Base-by-base conservation (phyloP, 495 filamentous ascomycete genomes). In the Neurospora tetraspora region DNA sequence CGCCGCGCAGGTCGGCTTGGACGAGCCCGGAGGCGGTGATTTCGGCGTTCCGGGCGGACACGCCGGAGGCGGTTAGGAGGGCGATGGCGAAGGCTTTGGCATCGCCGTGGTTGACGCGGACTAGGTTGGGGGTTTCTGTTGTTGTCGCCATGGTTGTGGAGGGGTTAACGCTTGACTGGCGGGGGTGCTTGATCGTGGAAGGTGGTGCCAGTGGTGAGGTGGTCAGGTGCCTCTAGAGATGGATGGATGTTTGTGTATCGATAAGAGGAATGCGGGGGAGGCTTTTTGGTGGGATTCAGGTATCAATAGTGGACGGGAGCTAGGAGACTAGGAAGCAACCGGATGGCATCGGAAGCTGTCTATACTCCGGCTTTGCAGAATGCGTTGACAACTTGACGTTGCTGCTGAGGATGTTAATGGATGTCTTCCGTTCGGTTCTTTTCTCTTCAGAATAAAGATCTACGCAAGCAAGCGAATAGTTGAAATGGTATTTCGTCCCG, bases 1-100 rank as follows among this genome's bases (percentile, higher is more conserved):
- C 89, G 72, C 92, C 92, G 34, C 91, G 90, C 1, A 94, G 88
- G 75, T 94, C 92, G 37, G 92, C 92, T 70, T 85, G 82, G 5
- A 94, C 87, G 2, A 94, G 86, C 70, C 88, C 89, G 72, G 80
- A 76, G 37, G 91, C 87, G n/a, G 92, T 81, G 68, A 88, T 88
- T 4, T 77, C 70, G 20, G 92, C 90, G 72, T 91, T 83, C 14
- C 82, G 72, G 0, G 76, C 74, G 7, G 89, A 79, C 0, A 91
- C 89, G 10, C 88, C 87, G 76, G 92, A 89, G 53, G 77, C 88
- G 20, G 77, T 76, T 10, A 93, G 85, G 40, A 92, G 79, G 40
- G 76, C 27, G n/a, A 70, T 69, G 3, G 74, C 75, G 39, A 80
- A 80, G 4, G 68, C 38, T 20, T 74, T 37, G 20, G 79, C 77